Percentiles rank a stretch among this genome's conserved stretches.
These are phyloP conservation scores for Eurotiales sp. DNA, from an alignment of 2,329 filamentous ascomycete genomes.

Conservation along the genomic window DNA sequence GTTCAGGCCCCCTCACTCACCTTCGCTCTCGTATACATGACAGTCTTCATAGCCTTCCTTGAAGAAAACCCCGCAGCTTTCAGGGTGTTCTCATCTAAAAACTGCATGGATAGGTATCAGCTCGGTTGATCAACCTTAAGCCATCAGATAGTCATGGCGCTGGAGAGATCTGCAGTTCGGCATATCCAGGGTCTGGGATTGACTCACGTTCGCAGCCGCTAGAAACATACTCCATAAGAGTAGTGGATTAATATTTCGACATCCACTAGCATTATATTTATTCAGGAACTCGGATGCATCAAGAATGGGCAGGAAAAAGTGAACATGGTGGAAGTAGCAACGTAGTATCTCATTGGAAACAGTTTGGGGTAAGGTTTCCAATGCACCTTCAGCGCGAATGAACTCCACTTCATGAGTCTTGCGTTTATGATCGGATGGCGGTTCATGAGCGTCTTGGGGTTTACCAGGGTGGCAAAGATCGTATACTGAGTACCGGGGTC, in stretches of 20 bases:
- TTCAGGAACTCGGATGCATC: neutral
- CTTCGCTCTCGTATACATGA: constrained; percentile 84
- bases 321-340: constrained; percentile 5
- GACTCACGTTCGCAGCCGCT: constrained; percentile 4
- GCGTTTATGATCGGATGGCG: neutral
- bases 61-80: constrained; percentile 71
- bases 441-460: constrained; percentile 1
- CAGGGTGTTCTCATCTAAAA: constrained; percentile 74
- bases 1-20: constrained; percentile 51
- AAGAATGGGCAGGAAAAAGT: neutral
- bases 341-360: neutral
- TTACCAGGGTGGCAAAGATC: constrained; percentile 5
- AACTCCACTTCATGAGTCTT: constrained; percentile 1
- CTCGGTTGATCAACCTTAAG: no score
- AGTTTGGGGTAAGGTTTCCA: neutral
- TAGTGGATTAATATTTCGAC: constrained; percentile 1
- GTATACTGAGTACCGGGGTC: constrained; percentile 7
- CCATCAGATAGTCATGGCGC: no score
- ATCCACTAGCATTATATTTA: neutral
- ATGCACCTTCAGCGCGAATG: neutral
- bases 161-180: no score
- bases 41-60: constrained; percentile 76
- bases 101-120: no score
- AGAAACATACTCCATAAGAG: constrained; percentile 5
- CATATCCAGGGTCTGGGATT: no score